Evolutionary conservation across 305 asterid species (phyloP).

Genomic region (Fraxinus sp.): DNA sequence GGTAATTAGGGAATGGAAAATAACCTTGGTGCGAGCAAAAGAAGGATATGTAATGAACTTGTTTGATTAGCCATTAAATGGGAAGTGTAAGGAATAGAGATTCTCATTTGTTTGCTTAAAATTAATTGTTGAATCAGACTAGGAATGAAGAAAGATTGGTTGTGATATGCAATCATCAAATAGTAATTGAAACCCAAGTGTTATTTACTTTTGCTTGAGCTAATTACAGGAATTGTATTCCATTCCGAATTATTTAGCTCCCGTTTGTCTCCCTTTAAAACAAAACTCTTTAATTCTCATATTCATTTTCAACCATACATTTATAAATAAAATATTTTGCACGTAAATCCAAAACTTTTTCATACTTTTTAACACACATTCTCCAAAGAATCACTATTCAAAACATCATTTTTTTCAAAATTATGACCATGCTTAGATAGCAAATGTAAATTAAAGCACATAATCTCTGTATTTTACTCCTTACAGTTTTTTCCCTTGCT

Average conservation of each 20-base stretch:
- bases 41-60: neutral
- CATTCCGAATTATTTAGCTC: neutral
- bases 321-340: too few relatives aligned
- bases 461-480: neutral
- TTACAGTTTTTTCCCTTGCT: slow-evolving; percentile 86
- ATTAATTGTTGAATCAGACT: neutral
- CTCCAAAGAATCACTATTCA: too few relatives aligned
- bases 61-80: neutral
- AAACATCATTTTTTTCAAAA: too few relatives aligned
- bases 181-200: neutral
- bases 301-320: too few relatives aligned
- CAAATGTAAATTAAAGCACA: neutral
- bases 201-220: neutral
- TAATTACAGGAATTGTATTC: neutral
- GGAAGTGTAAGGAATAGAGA: neutral
- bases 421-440: neutral
- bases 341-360: too few relatives aligned
- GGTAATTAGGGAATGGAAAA: neutral
- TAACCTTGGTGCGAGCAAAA: neutral
- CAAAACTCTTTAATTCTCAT: too few relatives aligned
- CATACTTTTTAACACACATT: too few relatives aligned
- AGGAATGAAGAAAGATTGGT: neutral
- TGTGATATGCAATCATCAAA: neutral
- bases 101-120: neutral
- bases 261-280: too few relatives aligned